These are phyloP conservation scores for Candida manassasensis DNA, from an alignment of 805 yeast genomes.

Conservation along the genomic window DNA sequence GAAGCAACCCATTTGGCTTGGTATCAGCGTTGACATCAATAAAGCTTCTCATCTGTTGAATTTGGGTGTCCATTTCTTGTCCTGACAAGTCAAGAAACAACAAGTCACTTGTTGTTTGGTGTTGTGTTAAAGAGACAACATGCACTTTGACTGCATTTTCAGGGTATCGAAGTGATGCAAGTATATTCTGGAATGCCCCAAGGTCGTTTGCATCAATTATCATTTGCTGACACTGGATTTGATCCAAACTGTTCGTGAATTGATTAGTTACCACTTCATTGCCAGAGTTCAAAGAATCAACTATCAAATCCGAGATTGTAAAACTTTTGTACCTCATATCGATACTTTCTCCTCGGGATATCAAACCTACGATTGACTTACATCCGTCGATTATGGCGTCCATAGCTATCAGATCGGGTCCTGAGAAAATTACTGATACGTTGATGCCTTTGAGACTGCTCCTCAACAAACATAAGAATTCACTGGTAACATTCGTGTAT, in stretches of 20 bases:
- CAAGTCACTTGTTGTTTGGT: neutral
- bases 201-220: constrained; percentile 4
- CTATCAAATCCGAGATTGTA: neutral
- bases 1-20: neutral
- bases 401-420: constrained; percentile 1
- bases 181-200: neutral
- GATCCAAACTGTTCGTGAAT: neutral
- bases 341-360: neutral
- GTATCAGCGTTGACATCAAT: constrained; percentile 1
- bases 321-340: constrained; percentile 1
- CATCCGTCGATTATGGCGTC: neutral
- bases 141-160: constrained; percentile 3
- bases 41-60: constrained; percentile 1
- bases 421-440: constrained; percentile 15
- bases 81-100: constrained; percentile 4
- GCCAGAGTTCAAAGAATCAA: constrained; percentile 2
- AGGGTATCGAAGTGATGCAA: neutral
- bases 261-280: constrained; percentile 1
- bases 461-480: constrained; percentile 18
- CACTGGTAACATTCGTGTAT: constrained; percentile 13
- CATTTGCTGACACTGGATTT: constrained; percentile 5
- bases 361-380: neutral
- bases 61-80: neutral
- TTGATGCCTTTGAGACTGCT: constrained; percentile 10
- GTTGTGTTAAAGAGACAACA: constrained; percentile 1